phyloP scores from a whole-genome alignment of 148 eudicot genomes.

The Dysphania ambrosioides region DNA sequence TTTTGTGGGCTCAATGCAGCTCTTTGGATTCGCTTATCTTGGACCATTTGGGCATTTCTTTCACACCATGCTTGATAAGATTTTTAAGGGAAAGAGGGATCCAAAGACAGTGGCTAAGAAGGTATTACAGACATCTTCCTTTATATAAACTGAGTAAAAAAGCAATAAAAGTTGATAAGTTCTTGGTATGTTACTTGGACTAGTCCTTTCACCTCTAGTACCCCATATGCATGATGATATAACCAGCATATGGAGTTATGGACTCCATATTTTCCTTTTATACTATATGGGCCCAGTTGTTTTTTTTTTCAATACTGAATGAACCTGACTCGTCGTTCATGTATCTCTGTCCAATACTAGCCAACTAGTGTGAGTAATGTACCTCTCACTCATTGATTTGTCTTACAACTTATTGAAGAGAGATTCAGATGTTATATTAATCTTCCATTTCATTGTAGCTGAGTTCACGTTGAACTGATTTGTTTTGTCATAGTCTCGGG shows the following conservation, averaged over 20 bases:
- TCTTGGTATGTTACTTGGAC: background rate
- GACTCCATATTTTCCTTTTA: background rate
- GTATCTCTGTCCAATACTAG: background rate
- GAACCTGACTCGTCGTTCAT: background rate
- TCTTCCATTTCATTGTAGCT: background rate
- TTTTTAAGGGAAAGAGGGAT: conserved; percentile 90
- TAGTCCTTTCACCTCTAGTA: background rate
- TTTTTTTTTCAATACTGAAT: background rate
- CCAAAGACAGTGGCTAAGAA: conserved; percentile 80
- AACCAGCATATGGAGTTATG: background rate
- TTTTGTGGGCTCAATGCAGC: conserved; percentile 41
- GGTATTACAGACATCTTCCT: conserved; percentile 40
- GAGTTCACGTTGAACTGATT: background rate
- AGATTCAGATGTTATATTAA: background rate
- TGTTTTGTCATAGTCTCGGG: background rate
- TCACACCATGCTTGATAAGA: conserved; percentile 70
- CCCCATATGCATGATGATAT: background rate
- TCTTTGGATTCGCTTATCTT: conserved; percentile 81
- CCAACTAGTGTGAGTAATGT: background rate
- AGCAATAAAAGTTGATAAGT: background rate
- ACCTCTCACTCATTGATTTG: background rate
- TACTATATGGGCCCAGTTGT: background rate
- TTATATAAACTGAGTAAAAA: background rate
- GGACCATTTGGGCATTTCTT: conserved; percentile 95
- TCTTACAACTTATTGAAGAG: background rate